Percentiles rank a stretch among this genome's conserved stretches.
phyloP scores from a whole-genome alignment of 139 green algal genomes.

The Tetraselmis chui region DNA sequence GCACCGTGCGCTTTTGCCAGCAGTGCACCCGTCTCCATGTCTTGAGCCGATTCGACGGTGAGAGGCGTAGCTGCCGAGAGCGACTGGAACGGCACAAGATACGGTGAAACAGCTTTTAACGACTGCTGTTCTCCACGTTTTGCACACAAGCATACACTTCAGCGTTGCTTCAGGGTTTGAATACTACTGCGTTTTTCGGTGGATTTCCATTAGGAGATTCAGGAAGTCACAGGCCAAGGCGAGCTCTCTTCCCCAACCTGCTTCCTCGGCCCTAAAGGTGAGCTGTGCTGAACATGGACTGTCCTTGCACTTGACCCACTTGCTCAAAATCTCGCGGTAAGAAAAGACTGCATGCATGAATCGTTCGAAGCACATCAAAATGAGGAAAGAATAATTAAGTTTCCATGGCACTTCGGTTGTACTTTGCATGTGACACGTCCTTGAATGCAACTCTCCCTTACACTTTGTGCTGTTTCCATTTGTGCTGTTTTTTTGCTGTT shows the following conservation, averaged over 20 bases:
- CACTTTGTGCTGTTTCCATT: neutral
- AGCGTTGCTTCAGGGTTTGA: too few relatives aligned
- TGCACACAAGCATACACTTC: too few relatives aligned
- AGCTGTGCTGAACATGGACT: neutral
- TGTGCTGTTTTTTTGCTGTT: neutral
- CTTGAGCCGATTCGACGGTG: neutral
- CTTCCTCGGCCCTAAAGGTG: neutral
- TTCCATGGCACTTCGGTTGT: too few relatives aligned
- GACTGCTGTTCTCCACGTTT: too few relatives aligned
- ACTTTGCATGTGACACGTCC: neutral
- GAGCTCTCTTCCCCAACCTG: neutral
- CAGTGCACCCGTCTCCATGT: neutral
- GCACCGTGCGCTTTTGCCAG: neutral
- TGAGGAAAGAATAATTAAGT: too few relatives aligned
- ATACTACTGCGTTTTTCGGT: too few relatives aligned
- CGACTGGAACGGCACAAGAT: neutral
- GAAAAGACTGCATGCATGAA: too few relatives aligned
- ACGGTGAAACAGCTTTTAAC: neutral
- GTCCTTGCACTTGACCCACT: neutral
- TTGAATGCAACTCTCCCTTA: neutral
- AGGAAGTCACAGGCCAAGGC: neutral
- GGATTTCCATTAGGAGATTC: neutral
- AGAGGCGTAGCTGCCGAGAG: neutral
- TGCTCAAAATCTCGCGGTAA: neutral
- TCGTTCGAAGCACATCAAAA: too few relatives aligned